Evolutionary conservation across 768 basidiomycete species (phyloP), one percentile per base, ranked within the genome.

Genomic region (Collybia sordida): DNA sequence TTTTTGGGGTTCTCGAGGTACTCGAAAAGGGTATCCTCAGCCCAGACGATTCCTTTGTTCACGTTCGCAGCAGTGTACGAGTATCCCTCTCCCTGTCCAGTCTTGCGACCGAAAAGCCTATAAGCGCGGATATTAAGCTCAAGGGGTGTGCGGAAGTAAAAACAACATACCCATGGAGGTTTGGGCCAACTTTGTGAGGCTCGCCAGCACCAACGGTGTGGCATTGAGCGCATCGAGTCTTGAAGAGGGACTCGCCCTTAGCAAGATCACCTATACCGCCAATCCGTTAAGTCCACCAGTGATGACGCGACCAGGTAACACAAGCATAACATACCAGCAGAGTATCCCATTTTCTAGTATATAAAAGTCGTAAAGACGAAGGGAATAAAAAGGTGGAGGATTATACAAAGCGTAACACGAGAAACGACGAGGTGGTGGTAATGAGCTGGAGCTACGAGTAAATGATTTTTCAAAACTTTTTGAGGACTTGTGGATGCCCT

Each of bases 1-100:
- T 96, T 96, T 80, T 98, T 98, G 53, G 95, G 95, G 80, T 97
- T 93, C 74, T 93, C 90, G 47, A 94, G 84, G 71, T 94, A 94
- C 51, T 95, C 95, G 67, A 96, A 97, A 34, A 98, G 79, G n/a
- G 93, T 96, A 15, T 85, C 44, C 71, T 92, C 88, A 28, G 78
- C 72, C 95, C 96, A 98, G 25, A 68, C 72, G 53, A 98, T 79
- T 47, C 86, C 94, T 81, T 98, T 98, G 81, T 88, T 94, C 50
- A 97, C 76, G 74, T 98, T 98, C 60, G 95, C 95, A 39, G 92
- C 82, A 43, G 95, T 94, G 77, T 96, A 98, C 2, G 88, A 85
- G 83, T 78, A 98, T 45, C 86, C 88, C 18, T 88, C 85, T 21
- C 77, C 91, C 61, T 89, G 83, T 49, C 96, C 96, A 25, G 92